A percentile compares a stretch with the other conserved stretches of the same genome.
These are phyloP conservation scores for Aspergillus taichungensis DNA, from an alignment of 495 filamentous ascomycete genomes.

Conservation along the genomic window DNA sequence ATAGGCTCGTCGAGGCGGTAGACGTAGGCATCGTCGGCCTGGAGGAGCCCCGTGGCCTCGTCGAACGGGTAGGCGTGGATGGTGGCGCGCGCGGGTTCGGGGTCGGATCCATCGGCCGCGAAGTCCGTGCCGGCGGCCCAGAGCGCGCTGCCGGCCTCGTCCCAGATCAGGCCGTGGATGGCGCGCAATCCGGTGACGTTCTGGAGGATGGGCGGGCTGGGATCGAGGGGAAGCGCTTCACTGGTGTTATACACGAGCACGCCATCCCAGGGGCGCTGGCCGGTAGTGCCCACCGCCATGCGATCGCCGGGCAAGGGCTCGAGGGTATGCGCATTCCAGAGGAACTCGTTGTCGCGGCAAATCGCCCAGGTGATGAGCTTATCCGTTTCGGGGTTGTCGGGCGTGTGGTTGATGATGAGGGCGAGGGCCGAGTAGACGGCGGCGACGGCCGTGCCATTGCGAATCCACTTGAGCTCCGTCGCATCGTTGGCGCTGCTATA, in stretches of 20 bases:
- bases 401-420: conserved; percentile 21
- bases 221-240: conserved; percentile 11
- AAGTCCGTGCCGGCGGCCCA: conserved; percentile 21
- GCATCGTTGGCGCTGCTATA: conserved; percentile 19
- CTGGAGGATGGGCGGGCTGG: conserved; percentile 20
- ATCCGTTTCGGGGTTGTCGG: conserved; percentile 16
- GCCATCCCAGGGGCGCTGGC: conserved; percentile 19
- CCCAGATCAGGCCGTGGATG: conserved; percentile 25
- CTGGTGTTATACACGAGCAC: conserved; percentile 21
- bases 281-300: conserved; percentile 20
- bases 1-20: conserved; percentile 11
- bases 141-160: conserved; percentile 18
- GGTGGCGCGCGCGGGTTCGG: conserved; percentile 14
- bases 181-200: conserved; percentile 21
- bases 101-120: conserved; percentile 22
- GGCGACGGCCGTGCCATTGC: conserved; percentile 13
- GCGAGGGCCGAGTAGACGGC: conserved; percentile 18
- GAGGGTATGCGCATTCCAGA: conserved; percentile 20
- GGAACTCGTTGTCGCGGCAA: conserved; percentile 14
- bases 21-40: conserved; percentile 7
- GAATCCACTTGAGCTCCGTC: conserved; percentile 23
- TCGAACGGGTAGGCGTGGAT: conserved; percentile 20
- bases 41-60: conserved; percentile 10
- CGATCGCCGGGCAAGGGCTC: conserved; percentile 17
- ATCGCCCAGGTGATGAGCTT: conserved; percentile 21